Base-by-base conservation (phyloP, 257 asterid genomes). In the Solanum chmielewskii region DNA sequence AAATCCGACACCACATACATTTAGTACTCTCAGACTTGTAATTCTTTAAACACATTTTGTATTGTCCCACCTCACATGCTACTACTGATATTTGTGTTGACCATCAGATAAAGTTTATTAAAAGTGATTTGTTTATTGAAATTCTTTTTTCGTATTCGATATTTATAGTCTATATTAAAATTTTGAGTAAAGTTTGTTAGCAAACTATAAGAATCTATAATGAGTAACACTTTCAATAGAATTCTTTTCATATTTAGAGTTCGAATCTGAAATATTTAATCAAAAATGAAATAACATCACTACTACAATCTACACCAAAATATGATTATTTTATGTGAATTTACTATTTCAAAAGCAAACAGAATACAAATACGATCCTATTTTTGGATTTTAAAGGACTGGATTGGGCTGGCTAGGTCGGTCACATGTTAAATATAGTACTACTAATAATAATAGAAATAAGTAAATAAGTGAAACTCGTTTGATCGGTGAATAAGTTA, bases 221-320 rank as follows among this genome's bases (percentile, higher is more conserved):
- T 10, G 0, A 56, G 1, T 7, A 2, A 7, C 11, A 0, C 62
- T 18, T 7, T 16, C 2, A 52, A 52, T 4, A 52, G 0, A 52
- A 18, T 52, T 52, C n/a, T 52, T 1, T 52, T 0, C 8, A 18
- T 56, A 56, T 0, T 1, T 6, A 18, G 4, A 56, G 1, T 4
- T 56, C 0, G 0, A 56, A 56, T 18, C 1, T 56, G 0, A 18
- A 56, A 56, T 0, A 7, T 18, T 0, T 7, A 0, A 56, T 56
- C 18, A 56, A 56, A 16, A 56, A 18, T 56, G 0, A 56, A 18
- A 1, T 56, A 41, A 9, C 9, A 9, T 7, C 10, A 18, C 11
- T 18, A 18, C 4, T 18, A 33, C 35, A 5, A 33, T 33, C 35
- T 33, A 0, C 4, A 56, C 0, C 64, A 56, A 7, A 18, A 52